These are phyloP conservation scores for Priceomyces fermenticarens DNA, from an alignment of 805 yeast genomes.

Conservation along the genomic window DNA sequence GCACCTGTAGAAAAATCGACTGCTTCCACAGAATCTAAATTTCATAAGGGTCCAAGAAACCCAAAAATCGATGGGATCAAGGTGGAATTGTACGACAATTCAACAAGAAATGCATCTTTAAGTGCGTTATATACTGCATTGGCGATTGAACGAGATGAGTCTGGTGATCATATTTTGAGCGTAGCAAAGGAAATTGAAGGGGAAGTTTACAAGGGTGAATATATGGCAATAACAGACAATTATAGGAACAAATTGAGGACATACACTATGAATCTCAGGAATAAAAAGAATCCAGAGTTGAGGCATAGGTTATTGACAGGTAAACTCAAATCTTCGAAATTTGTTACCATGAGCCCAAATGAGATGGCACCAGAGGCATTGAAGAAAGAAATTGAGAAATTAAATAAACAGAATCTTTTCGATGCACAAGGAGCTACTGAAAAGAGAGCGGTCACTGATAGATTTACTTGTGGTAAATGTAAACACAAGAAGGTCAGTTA, in stretches of 20 bases:
- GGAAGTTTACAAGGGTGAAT: conserved; percentile 63
- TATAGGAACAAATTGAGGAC: conserved; percentile 86
- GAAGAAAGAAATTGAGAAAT: conserved; percentile 77
- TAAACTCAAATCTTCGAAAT: conserved; percentile 60
- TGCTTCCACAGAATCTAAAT: conserved; percentile 32
- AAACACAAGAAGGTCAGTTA: conserved; percentile 95
- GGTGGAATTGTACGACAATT: conserved; percentile 64
- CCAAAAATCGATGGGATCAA: conserved; percentile 79
- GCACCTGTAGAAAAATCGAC: conserved; percentile 11
- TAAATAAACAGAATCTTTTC: conserved; percentile 84
- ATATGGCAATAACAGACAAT: conserved; percentile 52
- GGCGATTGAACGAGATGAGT: conserved; percentile 69
- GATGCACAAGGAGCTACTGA: conserved; percentile 98
- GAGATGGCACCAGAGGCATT: conserved; percentile 94
- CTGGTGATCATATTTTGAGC: conserved; percentile 55
- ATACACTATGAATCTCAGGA: conserved; percentile 80
- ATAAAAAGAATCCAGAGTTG: conserved; percentile 84
- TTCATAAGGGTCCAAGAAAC: conserved; percentile 59
- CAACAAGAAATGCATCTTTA: conserved; percentile 80
- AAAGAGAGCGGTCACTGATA: conserved; percentile 91
- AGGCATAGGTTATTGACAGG: conserved; percentile 65
- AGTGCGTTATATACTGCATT: conserved; percentile 84
- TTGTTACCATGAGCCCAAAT: conserved; percentile 82
- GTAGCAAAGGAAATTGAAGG: conserved; percentile 71
- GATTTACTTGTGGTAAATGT: conserved; percentile 97